Evolutionary conservation across 192 early-diverging fungal genomes (phyloP), one percentile per base, ranked within the genome.

Genomic region (Chytriomyces hyalinus): DNA sequence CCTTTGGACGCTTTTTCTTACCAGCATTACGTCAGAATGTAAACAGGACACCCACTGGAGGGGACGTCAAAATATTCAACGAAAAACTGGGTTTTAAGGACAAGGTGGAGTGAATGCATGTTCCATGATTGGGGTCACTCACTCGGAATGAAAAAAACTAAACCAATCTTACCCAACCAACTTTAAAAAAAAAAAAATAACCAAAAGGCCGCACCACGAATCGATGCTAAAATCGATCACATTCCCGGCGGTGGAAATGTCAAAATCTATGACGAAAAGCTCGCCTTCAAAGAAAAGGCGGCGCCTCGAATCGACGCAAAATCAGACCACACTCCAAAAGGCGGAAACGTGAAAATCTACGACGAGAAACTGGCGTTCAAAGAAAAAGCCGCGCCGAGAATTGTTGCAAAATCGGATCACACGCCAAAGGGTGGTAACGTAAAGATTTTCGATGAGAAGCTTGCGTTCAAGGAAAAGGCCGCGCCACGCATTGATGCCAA

Each of bases 321-420:
- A 24, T 46, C 47, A 15, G 65, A 67, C 26, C 65, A 77, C 46
- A 24, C 20, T 4, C 24, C 57, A 11, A 11, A 26, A 11, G 76
- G 76, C 11, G 76, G 76, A 13, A 51, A 77, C 45, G 67, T 69
- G 49, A 6, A 47, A 11, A 77, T 77, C 62, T 77, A 61, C 45
- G 66, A 77, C 53, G 76, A 77, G 61, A 77, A 77, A 46, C 22
- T 77, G 8, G 76, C 69, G 61, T 62, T 73, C 71, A 73, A 73
- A 59, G 67, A 68, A 59, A 68, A 70, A 51, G 76, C 75, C 28
- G 65, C 75, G 51, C 75, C 75, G 2, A 15, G 75, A 13, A 50
- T 76, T 28, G 50, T 53, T 0, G 64, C 75, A 2, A 67, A 59
- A 24, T 17, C 47, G 48, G 62, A 45, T 20, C 48, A 65, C 43